A percentile compares a stretch with the other conserved stretches of the same genome.
Conservation (phyloP, 495 filamentous ascomycete genomes). For the Thermochaetoides thermophila region DNA sequence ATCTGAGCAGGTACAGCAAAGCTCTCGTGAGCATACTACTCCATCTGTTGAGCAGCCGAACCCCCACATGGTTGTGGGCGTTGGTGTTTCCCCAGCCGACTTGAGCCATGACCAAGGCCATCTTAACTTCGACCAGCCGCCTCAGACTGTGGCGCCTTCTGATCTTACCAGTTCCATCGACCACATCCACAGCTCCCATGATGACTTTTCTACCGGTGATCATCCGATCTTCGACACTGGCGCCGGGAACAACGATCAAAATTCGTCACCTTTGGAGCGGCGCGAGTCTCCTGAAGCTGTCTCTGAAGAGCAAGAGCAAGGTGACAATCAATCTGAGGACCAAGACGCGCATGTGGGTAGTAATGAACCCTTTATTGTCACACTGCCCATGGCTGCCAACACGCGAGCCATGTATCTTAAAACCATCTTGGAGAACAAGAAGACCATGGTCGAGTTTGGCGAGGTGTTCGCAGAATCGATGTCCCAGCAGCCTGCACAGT, state of each 20-base stretch:
- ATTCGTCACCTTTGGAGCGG: not conserved
- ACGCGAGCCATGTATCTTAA: constrained; percentile 26
- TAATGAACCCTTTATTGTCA: constrained; percentile 20
- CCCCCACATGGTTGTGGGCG: not conserved
- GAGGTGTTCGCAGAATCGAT: constrained; percentile 11
- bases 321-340: constrained; percentile 1
- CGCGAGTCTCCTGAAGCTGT: not conserved
- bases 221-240: constrained; percentile 1
- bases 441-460: constrained; percentile 20
- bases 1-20: too few species aligned
- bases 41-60: not conserved
- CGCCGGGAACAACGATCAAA: not conserved
- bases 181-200: constrained; percentile 12
- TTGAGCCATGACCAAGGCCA: too few species aligned
- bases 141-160: constrained; percentile 25
- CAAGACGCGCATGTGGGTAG: too few species aligned
- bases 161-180: constrained; percentile 22
- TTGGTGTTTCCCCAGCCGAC: not conserved
- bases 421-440: constrained; percentile 20
- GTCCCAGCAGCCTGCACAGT: constrained; percentile 13
- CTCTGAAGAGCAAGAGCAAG: not conserved
- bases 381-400: constrained; percentile 26
- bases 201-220: constrained; percentile 8
- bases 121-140: constrained; percentile 8
- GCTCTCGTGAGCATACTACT: not conserved